Conservation (phyloP, 768 basidiomycete genomes). For the Trametes elegans region DNA sequence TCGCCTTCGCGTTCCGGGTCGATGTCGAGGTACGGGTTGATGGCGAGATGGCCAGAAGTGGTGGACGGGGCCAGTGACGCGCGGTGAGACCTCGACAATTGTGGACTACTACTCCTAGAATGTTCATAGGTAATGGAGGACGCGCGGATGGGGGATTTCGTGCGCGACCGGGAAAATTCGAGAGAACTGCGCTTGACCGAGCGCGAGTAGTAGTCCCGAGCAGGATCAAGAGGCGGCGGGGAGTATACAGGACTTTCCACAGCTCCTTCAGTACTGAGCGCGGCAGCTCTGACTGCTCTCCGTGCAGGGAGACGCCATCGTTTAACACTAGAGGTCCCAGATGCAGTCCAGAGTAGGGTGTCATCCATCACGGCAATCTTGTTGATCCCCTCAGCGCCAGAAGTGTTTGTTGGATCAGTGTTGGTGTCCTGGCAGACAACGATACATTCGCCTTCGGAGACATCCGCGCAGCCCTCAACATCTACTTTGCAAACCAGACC, state of each 20-base stretch:
- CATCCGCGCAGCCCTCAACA: conserved; percentile 73
- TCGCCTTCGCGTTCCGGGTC: conserved; percentile 28
- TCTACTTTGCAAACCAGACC: conserved; percentile 94
- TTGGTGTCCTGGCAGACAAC: conserved; percentile 71
- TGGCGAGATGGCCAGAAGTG: conserved; percentile 6
- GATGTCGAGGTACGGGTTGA: conserved; percentile 7
- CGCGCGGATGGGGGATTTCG: conserved; percentile 13
- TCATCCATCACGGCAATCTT: conserved; percentile 83
- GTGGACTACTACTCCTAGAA: conserved; percentile 19
- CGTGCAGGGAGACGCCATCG: conserved; percentile 75
- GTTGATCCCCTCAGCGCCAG: conserved; percentile 66
- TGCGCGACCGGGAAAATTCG: conserved; percentile 12
- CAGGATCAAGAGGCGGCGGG: conserved; percentile 9
- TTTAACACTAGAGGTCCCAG: conserved; percentile 74
- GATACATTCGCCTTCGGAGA: conserved; percentile 88
- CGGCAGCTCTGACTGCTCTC: conserved; percentile 34
- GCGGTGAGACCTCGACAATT: conserved; percentile 3
- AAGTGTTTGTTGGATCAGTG: conserved; percentile 32
- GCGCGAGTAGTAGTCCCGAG: conserved; percentile 13
- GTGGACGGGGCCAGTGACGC: conserved; percentile 26
- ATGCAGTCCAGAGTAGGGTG: conserved; percentile 85
- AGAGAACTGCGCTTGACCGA: conserved; percentile 16
- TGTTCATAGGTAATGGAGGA: conserved; percentile 3
- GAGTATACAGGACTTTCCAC: conserved; percentile 17
- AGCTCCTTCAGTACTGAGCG: conserved; percentile 18